A percentile compares a stretch with the other conserved stretches of the same genome.
Evolutionary conservation across 2,329 filamentous ascomycete species (phyloP).

Genomic region (Hypoxylon sp.): DNA sequence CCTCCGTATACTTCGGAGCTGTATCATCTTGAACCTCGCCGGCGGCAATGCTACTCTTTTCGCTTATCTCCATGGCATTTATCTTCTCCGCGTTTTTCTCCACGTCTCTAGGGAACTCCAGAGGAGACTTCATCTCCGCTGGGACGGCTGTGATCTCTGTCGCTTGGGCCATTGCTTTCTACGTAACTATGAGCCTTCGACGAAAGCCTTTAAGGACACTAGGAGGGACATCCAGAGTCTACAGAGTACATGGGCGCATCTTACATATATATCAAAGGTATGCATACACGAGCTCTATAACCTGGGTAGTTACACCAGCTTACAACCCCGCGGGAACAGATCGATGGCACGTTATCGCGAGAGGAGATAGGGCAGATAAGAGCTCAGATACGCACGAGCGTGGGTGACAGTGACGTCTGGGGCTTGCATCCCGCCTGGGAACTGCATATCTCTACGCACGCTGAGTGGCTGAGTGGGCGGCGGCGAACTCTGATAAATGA

Average conservation of each 20-base stretch:
- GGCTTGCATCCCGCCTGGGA: not conserved
- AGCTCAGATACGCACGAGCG: slow-evolving; percentile 10
- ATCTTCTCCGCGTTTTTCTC: slow-evolving; percentile 43
- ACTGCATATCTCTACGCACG: slow-evolving; percentile 2
- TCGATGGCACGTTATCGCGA: not conserved
- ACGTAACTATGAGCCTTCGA: not conserved
- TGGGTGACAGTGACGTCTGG: slow-evolving; percentile 18
- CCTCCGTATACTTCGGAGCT: slow-evolving; percentile 52
- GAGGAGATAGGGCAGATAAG: slow-evolving; percentile 31
- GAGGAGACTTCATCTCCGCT: slow-evolving; percentile 36
- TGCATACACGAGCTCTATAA: slow-evolving; percentile 1
- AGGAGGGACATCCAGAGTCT: not conserved
- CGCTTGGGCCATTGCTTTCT: slow-evolving; percentile 34
- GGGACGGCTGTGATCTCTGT: slow-evolving; percentile 44
- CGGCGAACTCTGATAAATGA: not conserved
- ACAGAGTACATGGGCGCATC: slow-evolving; percentile 8
- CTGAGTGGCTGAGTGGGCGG: not conserved
- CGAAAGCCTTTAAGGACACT: not conserved
- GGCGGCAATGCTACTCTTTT: slow-evolving; percentile 43
- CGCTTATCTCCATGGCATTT: slow-evolving; percentile 37
- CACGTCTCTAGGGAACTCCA: slow-evolving; percentile 33
- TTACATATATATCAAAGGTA: slow-evolving; percentile 17
- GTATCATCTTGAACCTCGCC: slow-evolving; percentile 41
- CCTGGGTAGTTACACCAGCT: no score
- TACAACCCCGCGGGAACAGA: slow-evolving; percentile 11